Percentiles rank a stretch among this genome's conserved stretches.
These are phyloP conservation scores for Miscanthus lutarioriparius DNA, from an alignment of 176 grass and related monocot species.

Conservation along the genomic window DNA sequence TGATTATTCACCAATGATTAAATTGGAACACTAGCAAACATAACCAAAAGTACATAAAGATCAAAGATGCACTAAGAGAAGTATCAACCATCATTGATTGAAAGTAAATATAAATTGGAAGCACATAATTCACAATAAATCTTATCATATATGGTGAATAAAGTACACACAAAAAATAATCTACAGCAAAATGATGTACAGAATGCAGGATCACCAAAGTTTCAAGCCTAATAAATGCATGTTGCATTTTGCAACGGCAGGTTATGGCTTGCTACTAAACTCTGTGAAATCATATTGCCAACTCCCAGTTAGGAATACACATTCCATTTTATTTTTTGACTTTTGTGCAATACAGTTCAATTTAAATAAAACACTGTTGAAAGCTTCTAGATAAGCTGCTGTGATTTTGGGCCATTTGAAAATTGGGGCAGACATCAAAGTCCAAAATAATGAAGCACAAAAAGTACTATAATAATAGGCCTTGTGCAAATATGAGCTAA, in stretches of 20 bases:
- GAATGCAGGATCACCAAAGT: neutral
- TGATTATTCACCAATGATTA: conserved; percentile 10
- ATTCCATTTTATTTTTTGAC: neutral
- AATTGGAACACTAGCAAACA: conserved; percentile 5
- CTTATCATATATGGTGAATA: neutral
- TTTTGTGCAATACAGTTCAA: neutral
- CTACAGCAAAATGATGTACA: neutral
- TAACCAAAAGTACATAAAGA: neutral
- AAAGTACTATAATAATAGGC: neutral
- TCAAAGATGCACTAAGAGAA: neutral
- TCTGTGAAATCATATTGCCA: neutral
- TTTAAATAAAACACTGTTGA: neutral
- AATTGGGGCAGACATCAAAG: neutral
- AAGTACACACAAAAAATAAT: neutral
- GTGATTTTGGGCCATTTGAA: neutral
- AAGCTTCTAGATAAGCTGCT: neutral
- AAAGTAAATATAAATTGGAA: neutral
- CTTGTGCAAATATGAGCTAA: neutral
- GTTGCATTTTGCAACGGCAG: neutral
- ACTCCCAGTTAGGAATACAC: neutral
- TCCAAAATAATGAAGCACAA: neutral
- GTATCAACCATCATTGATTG: neutral
- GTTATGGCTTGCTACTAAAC: neutral
- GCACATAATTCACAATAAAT: neutral
- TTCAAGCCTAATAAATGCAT: neutral